Conservation (phyloP, 2,329 filamentous ascomycete species). For the Graphiopsis chlorocephala region DNA sequence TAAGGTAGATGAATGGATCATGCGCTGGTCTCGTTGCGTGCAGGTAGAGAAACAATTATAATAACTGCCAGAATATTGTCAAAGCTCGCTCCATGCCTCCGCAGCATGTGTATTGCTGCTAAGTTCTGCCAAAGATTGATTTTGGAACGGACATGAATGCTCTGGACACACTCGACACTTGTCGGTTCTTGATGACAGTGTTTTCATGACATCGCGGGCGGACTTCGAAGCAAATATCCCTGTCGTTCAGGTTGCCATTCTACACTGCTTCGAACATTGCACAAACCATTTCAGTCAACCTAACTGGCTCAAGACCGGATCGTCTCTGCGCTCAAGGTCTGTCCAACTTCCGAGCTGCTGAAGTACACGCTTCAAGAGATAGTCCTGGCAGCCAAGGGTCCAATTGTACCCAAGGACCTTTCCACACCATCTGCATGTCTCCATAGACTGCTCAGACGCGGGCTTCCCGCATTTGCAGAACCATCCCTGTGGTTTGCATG, state of each 20-base stretch:
- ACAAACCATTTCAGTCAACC: not conserved
- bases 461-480: not conserved
- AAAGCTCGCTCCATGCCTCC: too few species aligned
- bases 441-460: not conserved
- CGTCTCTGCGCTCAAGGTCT: not conserved
- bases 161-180: not conserved
- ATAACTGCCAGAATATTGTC: too few species aligned
- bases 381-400: too few species aligned
- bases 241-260: not conserved
- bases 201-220: not conserved
- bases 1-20: too few species aligned
- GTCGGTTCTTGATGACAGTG: too few species aligned
- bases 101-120: too few species aligned
- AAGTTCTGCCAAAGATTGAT: too few species aligned
- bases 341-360: not conserved
- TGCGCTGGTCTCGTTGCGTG: too few species aligned
- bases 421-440: not conserved
- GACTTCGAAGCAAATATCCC: not conserved
- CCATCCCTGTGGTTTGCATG: too few species aligned
- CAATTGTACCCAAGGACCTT: not conserved
- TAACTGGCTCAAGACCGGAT: slow-evolving; percentile 7
- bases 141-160: not conserved
- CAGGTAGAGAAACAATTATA: too few species aligned
- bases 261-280: not conserved
- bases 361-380: not conserved